Evolutionary conservation across 2,329 filamentous ascomycete genomes (phyloP).

Genomic region (Lasiodiplodia gonubiensis): DNA sequence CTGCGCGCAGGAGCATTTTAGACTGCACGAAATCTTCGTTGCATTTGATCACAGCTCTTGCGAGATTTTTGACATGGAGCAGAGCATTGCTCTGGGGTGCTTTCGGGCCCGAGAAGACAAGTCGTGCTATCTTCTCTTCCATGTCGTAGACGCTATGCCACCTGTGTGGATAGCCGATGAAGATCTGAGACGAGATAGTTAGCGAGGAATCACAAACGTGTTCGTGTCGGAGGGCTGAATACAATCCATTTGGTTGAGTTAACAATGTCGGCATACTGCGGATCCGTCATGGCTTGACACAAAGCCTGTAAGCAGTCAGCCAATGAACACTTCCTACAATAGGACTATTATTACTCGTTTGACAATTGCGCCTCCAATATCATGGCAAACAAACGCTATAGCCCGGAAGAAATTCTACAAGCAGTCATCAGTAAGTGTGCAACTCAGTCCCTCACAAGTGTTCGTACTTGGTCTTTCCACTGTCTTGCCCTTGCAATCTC

Average conservation of each 20-base stretch:
- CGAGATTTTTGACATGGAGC: neutral
- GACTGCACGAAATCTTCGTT: neutral
- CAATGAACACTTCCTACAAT: no score
- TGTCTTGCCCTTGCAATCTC: neutral
- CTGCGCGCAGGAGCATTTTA: neutral
- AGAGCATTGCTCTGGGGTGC: neutral
- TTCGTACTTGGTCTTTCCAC: neutral
- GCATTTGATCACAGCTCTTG: neutral
- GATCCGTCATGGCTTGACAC: neutral
- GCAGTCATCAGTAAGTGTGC: neutral
- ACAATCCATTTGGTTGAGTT: neutral
- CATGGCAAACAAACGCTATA: constrained; percentile 7
- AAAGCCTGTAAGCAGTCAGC: neutral
- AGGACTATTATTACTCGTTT: neutral
- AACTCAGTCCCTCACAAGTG: neutral
- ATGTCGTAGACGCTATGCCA: neutral
- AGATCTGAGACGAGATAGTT: neutral
- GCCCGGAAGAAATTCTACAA: neutral
- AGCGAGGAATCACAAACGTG: neutral
- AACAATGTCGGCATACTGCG: neutral
- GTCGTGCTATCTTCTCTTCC: neutral
- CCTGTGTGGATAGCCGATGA: neutral
- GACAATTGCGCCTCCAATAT: constrained; percentile 5
- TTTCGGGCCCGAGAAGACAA: neutral
- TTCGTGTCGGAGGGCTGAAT: neutral